Conservation (phyloP, 2,329 filamentous ascomycete genomes). For the Fusarium sp. region DNA sequence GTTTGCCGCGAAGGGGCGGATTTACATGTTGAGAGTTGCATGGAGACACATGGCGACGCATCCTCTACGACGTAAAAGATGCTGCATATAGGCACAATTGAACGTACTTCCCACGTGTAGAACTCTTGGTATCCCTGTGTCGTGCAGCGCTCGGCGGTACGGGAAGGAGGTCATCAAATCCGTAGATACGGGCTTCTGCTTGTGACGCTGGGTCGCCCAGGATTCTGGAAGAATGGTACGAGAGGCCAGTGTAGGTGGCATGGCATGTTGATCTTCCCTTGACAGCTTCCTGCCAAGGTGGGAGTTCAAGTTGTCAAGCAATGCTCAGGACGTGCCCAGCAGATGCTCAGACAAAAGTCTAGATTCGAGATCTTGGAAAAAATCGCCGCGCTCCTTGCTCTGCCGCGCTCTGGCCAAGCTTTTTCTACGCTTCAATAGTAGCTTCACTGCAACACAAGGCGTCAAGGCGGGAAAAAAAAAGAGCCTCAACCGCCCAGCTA, state of each 20-base stretch:
- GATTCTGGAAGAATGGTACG: conserved; percentile 7
- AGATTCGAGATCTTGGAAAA: conserved; percentile 10
- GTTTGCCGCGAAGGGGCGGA: not conserved
- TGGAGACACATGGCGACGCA: conserved; percentile 29
- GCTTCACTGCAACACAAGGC: not conserved
- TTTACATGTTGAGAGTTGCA: conserved; percentile 1
- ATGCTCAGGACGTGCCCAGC: conserved; percentile 6
- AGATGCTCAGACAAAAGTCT: not conserved
- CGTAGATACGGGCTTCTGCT: not conserved
- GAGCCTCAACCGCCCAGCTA: conserved; percentile 15
- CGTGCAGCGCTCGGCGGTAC: not conserved
- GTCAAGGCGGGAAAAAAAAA: not conserved
- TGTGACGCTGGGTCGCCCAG: not conserved
- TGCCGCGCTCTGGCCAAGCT: not conserved
- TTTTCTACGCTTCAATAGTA: not conserved
- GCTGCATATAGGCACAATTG: conserved; percentile 12
- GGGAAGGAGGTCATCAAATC: not conserved
- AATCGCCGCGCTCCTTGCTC: not conserved
- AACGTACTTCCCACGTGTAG: conserved; percentile 15
- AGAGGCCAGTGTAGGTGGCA: not conserved
- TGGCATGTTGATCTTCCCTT: not conserved
- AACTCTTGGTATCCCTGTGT: not conserved
- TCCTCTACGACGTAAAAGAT: conserved; percentile 12
- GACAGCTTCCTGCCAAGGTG: conserved; percentile 14
- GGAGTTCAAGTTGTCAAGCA: conserved; percentile 1